Conservation (phyloP, 352 stramenopile species). For the Globisporangium parvum region DNA sequence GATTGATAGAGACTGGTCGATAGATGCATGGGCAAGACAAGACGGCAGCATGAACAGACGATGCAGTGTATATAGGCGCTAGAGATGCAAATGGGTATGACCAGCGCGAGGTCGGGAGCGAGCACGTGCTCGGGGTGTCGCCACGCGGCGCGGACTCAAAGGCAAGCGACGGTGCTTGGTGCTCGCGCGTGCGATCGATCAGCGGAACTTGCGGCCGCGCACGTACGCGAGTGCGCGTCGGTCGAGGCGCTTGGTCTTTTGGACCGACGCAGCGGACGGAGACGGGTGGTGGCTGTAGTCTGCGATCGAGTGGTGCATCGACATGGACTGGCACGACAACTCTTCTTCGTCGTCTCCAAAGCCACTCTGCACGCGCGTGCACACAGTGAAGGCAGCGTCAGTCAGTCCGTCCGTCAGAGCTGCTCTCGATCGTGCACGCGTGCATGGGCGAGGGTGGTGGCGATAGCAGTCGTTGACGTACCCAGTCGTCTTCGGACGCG, state of each 20-base stretch:
- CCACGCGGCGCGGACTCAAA: too few relatives aligned
- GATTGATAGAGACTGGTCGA: not conserved
- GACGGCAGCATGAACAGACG: not conserved
- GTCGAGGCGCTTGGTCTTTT: conserved; percentile 77
- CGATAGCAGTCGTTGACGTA: conserved; percentile 9
- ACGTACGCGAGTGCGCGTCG: conserved; percentile 70
- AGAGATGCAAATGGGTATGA: conserved; percentile 1
- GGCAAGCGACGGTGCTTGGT: not conserved
- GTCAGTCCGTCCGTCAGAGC: not conserved
- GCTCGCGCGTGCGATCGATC: conserved; percentile 8
- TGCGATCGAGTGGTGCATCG: conserved; percentile 66
- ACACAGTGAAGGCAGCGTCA: not conserved
- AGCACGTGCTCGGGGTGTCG: too few relatives aligned
- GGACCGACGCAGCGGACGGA: conserved; percentile 57
- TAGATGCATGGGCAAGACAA: not conserved
- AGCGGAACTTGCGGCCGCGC: conserved; percentile 66
- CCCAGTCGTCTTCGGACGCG: conserved; percentile 69
- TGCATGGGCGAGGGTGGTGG: not conserved
- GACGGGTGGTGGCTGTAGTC: conserved; percentile 68
- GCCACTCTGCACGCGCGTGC: conserved; percentile 26
- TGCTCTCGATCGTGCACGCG: too few relatives aligned
- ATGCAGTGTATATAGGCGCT: not conserved
- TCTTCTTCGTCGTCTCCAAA: conserved; percentile 62
- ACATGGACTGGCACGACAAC: conserved; percentile 40
- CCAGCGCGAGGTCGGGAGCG: not conserved